Evolutionary conservation across 106 monocot species (phyloP), one percentile per base, ranked within the genome.

Genomic region (Acorus gramineus): DNA sequence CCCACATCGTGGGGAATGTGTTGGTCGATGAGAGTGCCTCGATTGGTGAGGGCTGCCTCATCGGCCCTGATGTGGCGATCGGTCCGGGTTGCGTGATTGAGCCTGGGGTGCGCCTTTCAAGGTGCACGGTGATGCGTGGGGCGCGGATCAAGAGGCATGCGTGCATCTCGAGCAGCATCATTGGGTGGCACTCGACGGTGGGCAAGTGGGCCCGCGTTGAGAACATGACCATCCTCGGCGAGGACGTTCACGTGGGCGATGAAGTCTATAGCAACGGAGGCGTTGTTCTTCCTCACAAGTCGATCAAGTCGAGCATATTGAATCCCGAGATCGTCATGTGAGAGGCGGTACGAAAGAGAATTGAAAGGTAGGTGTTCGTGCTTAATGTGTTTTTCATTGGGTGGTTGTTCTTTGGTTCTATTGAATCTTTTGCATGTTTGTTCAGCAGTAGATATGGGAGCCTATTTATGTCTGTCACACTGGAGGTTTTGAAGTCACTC

Each of bases 301-400:
- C 85, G 85, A 85, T 89, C 74, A 89, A 82, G 52, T 73, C 85
- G 12, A 89, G 67, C 72, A 85, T 85, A 11, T 49, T 89, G 28
- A 81, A 82, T 63, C 85, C 85, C 46, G 80, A 82, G 75, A 89
- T 89, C 52, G 85, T 89, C 74, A 86, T 86, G 86, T 86, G 79
- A 82, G 8, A 28, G 28, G 28, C 28, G 28, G 28, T 1, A 28
- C 28, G 28, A 28, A 28, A 28, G 28, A 28, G 28, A 28, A 28
- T 28, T 28, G 28, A 28, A 28, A 28, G 28, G 28, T 28, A 28
- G 28, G 28, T 28, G 1, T 28, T 1, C 28, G 1, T 28, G 28
- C 28, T 28, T 28, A 28, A 28, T 28, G 28, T 28, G 28, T 28
- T 28, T 28, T 28, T 28, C 28, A 28, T 28, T 28, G 28, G 28